Evolutionary conservation across 805 yeast species (phyloP), one percentile per base, ranked within the genome.

Genomic region (Wickerhamomyces alni): DNA sequence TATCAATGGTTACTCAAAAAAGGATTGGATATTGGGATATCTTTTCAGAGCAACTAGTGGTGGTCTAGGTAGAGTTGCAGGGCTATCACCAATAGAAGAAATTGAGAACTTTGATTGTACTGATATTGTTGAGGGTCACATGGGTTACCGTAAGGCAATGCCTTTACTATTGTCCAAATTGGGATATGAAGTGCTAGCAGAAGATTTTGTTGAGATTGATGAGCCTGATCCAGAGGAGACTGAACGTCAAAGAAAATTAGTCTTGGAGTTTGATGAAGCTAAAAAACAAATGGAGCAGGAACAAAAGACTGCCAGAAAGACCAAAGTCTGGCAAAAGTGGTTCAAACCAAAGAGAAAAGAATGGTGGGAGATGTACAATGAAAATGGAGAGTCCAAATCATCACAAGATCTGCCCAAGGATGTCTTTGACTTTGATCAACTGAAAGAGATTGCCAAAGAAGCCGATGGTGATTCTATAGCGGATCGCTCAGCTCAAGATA

Each of bases 1-100:
- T 55, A 77, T 93, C 24, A 93, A 87, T 61, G 98, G 96, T 1
- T 93, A 77, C 58, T 86, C 96, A 2, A 75, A 79, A 47, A 87
- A 84, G 51, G 99, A 93, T 65, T 93, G 99, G 99, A 83, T 93
- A 48, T 69, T 93, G 40, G 98, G 98, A 0, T 93, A 93, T 61
- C 63, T 93, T 24, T 93, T 91, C 65, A 72, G 99, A 48, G 99
- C 98, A 2, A 88, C 98, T 1, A 79, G 93, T 43, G 97, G 98
- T 43, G 98, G 98, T 0, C 68, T 93, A 33, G 82, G 84, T 52
- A 74, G 87, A n/a, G 93, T 93, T 33, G 88, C 91, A 5, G 99
- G 99, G 0, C 68, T 93, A 22, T 80, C 95, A 0, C 82, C 89
- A 5, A 73, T 91, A 28, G 81, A 77, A 39, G 67, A 62, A 35